Evolutionary conservation across 1,284 basidiomycete species (phyloP).

Genomic region (Papiliotrema terrestris): DNA sequence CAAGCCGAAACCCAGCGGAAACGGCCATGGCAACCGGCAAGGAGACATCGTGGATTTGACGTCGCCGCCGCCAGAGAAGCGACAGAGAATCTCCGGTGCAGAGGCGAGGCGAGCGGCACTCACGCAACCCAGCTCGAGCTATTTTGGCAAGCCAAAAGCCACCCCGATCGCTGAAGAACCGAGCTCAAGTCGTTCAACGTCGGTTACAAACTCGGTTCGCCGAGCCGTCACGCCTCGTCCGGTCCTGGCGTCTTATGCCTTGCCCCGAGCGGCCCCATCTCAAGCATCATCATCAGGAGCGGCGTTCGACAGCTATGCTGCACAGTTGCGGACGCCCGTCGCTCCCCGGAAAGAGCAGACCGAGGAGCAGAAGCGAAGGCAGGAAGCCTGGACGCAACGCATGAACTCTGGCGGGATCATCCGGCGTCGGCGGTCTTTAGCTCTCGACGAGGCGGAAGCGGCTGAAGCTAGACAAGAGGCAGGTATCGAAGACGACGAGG

Average conservation of each 20-base stretch:
- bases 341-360: slow-evolving; percentile 12
- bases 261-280: neutral
- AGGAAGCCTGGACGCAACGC: slow-evolving; percentile 33
- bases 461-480: slow-evolving; percentile 26
- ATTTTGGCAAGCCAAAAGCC: slow-evolving; percentile 16
- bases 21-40: slow-evolving; percentile 3
- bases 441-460: slow-evolving; percentile 47
- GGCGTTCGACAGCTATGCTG: neutral
- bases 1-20: neutral
- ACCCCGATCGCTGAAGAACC: neutral
- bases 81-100: slow-evolving; percentile 8
- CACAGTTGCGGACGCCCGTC: slow-evolving; percentile 2
- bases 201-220: neutral
- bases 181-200: too few relatives aligned
- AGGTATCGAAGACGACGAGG: slow-evolving; percentile 15
- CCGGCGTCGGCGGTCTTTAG: slow-evolving; percentile 38
- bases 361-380: slow-evolving; percentile 28
- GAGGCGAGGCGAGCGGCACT: neutral
- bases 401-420: slow-evolving; percentile 27
- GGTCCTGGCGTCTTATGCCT: neutral
- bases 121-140: slow-evolving; percentile 20
- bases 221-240: neutral
- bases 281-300: neutral
- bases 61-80: slow-evolving; percentile 32
- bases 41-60: slow-evolving; percentile 32